Base-by-base conservation (phyloP, 805 yeast genomes). In the Wickerhamomyces mucosus region DNA sequence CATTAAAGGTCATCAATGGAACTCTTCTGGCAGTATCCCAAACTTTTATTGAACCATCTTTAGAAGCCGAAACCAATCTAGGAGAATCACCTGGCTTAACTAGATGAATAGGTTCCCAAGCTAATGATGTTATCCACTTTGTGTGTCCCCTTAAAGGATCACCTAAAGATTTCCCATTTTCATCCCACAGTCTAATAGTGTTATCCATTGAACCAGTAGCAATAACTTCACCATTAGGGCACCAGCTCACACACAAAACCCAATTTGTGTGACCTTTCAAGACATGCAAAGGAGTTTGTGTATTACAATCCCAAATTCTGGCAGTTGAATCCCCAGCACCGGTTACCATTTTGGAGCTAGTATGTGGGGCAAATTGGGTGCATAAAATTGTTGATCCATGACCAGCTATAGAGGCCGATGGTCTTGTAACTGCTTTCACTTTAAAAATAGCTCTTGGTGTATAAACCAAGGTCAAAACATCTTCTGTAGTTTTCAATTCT, bases 251-350 rank as follows among this genome's bases (percentile, higher is more conserved):
- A 53, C 94, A 80, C 27, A 92, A 61, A 6, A 92, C 97, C 96
- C 96, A 92, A 59, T 88, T 85, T 9, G 73, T 62, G 50, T 92
- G 98, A 1, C 97, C 97, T 5, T 65, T 49, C 32, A 92, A 60
- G 0, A 94, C 83, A 39, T 74, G 69, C 50, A 78, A 62, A 7
- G 96, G 95, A 0, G 98, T 92, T 43, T 84, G 92, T 0, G 97
- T 88, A 46, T 85, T 78, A 55, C 95, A 82, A 58, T 88, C 96
- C 98, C 98, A 92, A 29, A 89, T 72, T 51, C 97, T 67, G 3
- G 97, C 96, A 7, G 97, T 88, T 22, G 79, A 73, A 56, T 92
- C 98, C 27, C 98, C 98, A 6, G 96, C 84, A 22, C 98, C 98
- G 0, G 96, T 81, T 25, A 83, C 92, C 79, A 88, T 75, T 43